These are phyloP conservation scores for Mycena venus DNA, from an alignment of 768 basidiomycete genomes.

Conservation along the genomic window DNA sequence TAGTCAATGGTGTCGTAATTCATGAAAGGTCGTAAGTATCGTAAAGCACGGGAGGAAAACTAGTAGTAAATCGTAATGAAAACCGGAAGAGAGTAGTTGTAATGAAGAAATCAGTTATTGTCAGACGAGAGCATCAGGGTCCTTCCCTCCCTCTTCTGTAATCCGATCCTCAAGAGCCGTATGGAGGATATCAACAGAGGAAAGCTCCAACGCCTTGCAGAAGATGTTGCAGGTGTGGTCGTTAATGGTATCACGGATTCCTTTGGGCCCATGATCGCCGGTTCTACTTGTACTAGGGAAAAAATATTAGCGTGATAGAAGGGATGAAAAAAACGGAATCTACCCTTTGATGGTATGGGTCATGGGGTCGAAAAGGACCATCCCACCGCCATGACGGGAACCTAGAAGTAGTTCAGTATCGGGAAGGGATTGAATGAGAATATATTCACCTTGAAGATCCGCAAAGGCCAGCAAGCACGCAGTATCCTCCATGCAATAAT, in stretches of 20 bases:
- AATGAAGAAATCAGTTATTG: no score
- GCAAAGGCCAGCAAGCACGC: slow-evolving; percentile 8
- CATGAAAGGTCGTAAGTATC: neutral
- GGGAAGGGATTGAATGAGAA: neutral
- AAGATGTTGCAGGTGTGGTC: neutral
- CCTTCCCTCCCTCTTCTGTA: neutral
- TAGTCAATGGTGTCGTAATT: neutral
- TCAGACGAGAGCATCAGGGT: neutral
- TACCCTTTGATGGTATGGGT: slow-evolving; percentile 6
- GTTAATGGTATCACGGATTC: neutral
- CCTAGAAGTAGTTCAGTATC: neutral
- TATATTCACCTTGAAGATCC: no score
- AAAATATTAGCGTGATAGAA: neutral
- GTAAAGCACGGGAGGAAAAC: neutral
- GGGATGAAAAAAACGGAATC: neutral
- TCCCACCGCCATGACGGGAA: neutral
- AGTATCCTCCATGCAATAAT: neutral
- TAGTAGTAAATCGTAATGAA: neutral
- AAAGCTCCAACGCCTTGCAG: slow-evolving; percentile 2
- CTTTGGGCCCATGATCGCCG: slow-evolving; percentile 2
- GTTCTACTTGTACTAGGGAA: neutral
- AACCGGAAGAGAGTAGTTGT: neutral
- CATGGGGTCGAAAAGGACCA: slow-evolving; percentile 8
- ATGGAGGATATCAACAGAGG: neutral
- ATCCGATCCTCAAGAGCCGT: neutral